These are phyloP conservation scores for Botrytis tulipae DNA, from an alignment of 2,329 filamentous ascomycete genomes.

Conservation along the genomic window DNA sequence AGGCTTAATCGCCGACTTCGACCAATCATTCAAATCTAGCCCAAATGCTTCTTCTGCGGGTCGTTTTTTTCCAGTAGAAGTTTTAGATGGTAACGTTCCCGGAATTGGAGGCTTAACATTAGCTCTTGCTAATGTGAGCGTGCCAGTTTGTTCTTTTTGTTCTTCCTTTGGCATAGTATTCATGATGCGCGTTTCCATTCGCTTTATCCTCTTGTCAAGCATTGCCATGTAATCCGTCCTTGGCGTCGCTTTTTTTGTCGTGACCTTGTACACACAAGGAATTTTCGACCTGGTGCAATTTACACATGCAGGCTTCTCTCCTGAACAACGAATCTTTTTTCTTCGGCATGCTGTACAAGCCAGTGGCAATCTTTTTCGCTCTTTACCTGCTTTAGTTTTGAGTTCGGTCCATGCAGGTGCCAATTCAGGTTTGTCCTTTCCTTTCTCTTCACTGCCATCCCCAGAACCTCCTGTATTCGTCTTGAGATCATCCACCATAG, in stretches of 20 bases:
- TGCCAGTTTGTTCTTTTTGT: constrained; percentile 63
- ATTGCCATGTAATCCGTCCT: constrained; percentile 99
- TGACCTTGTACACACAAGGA: constrained; percentile 97
- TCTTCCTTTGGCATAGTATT: constrained; percentile 90
- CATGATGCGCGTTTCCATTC: constrained; percentile 97
- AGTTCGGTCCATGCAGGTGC: constrained; percentile 75
- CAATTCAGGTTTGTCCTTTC: constrained; percentile 58
- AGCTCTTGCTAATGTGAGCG: constrained; percentile 70
- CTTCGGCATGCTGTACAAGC: constrained; percentile 94
- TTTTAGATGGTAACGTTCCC: constrained; percentile 50
- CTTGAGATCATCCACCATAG: constrained; percentile 55
- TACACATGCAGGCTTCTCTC: constrained; percentile 96
- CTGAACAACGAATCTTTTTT: constrained; percentile 97
- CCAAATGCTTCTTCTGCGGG: constrained; percentile 85
- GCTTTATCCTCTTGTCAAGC: constrained; percentile 90
- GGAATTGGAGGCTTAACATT: constrained; percentile 77
- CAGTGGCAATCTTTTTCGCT: constrained; percentile 85
- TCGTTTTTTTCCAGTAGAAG: constrained; percentile 70
- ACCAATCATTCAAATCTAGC: constrained; percentile 78
- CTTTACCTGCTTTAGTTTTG: constrained; percentile 91
- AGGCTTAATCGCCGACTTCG: constrained; percentile 56
- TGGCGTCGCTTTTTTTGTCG: constrained; percentile 87
- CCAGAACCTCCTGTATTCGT: constrained; percentile 46
- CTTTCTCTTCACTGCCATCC: constrained; percentile 54
- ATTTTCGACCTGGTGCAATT: constrained; percentile 90